phyloP scores from a whole-genome alignment of 2,329 filamentous ascomycete genomes.

The Pseudogymnoascus sp. region DNA sequence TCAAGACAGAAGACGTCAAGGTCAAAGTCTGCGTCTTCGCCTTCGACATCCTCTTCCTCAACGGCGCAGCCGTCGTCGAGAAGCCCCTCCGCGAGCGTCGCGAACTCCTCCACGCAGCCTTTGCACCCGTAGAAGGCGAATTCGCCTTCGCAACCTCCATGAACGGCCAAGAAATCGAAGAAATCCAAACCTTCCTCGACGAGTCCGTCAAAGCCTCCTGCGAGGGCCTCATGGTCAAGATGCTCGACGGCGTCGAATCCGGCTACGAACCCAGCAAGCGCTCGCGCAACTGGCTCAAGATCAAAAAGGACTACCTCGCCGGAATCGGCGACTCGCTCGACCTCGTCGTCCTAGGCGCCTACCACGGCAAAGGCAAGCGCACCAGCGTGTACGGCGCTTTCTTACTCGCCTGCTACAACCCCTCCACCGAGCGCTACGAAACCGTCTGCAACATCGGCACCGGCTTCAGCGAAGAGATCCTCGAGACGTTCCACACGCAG shows the following conservation, averaged over 20 bases:
- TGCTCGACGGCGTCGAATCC: constrained; percentile 88
- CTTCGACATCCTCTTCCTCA: constrained; percentile 89
- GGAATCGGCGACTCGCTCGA: constrained; percentile 94
- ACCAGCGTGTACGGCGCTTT: constrained; percentile 95
- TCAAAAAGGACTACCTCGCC: constrained; percentile 96
- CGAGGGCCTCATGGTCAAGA: constrained; percentile 98
- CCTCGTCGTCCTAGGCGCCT: constrained; percentile 89
- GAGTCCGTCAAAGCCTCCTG: constrained; percentile 94
- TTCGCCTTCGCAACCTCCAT: constrained; percentile 85
- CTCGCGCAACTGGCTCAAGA: constrained; percentile 97
- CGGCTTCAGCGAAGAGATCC: constrained; percentile 87
- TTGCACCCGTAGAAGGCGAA: constrained; percentile 75
- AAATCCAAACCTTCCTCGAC: constrained; percentile 87
- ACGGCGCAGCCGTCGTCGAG: constrained; percentile 83
- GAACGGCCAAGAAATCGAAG: constrained; percentile 81
- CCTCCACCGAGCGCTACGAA: constrained; percentile 73
- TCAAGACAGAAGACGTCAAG: constrained; percentile 90
- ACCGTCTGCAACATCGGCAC: constrained; percentile 98
- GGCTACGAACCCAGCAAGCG: constrained; percentile 95
- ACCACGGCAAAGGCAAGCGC: constrained; percentile 89
- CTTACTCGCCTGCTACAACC: constrained; percentile 88
- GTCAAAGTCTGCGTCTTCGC: constrained; percentile 97
- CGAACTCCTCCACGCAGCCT: constrained; percentile 64
- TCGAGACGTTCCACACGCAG: constrained; percentile 76
- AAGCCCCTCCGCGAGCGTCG: constrained; percentile 80